These are phyloP conservation scores for Butyriboletus regius DNA, from an alignment of 1,284 basidiomycete species.

Conservation along the genomic window DNA sequence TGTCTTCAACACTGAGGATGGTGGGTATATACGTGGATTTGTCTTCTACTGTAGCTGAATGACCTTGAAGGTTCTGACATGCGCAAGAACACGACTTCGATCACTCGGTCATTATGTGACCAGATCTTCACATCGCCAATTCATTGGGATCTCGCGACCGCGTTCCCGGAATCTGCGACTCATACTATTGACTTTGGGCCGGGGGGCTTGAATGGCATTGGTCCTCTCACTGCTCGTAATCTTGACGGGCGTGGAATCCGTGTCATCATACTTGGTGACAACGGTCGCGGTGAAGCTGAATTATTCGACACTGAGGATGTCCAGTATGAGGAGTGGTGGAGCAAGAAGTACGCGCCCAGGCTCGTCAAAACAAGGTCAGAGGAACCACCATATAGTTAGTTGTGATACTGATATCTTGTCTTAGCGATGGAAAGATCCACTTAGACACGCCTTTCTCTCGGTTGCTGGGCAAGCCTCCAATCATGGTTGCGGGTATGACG, in stretches of 20 bases:
- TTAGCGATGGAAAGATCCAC: conserved; percentile 80
- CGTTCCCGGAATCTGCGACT: conserved; percentile 83
- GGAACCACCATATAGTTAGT: conserved; percentile 12
- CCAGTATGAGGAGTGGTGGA: conserved; percentile 83
- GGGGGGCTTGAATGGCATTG: conserved; percentile 88
- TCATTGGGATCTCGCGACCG: conserved; percentile 85
- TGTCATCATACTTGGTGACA: conserved; percentile 79
- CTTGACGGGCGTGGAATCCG: conserved; percentile 89
- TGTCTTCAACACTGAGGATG: conserved; percentile 88
- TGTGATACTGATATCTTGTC: conserved; percentile 11
- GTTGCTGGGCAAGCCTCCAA: conserved; percentile 87
- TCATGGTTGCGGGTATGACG: conserved; percentile 99
- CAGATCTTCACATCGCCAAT: conserved; percentile 91
- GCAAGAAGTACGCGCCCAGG: conserved; percentile 75
- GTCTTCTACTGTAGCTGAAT: conserved; percentile 13
- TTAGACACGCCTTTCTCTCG: conserved; percentile 95
- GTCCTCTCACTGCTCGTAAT: conserved; percentile 82
- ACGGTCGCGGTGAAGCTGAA: conserved; percentile 78
- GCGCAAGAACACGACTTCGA: conserved; percentile 54
- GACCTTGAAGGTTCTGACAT: conserved; percentile 68
- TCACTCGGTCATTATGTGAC: conserved; percentile 78
- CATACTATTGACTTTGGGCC: conserved; percentile 96
- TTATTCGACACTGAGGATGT: conserved; percentile 66
- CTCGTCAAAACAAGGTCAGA: conserved; percentile 80
- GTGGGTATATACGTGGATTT: conserved; percentile 40